Evolutionary conservation across 208 protist species (phyloP).

Genomic region (Borovskyia barvae): DNA sequence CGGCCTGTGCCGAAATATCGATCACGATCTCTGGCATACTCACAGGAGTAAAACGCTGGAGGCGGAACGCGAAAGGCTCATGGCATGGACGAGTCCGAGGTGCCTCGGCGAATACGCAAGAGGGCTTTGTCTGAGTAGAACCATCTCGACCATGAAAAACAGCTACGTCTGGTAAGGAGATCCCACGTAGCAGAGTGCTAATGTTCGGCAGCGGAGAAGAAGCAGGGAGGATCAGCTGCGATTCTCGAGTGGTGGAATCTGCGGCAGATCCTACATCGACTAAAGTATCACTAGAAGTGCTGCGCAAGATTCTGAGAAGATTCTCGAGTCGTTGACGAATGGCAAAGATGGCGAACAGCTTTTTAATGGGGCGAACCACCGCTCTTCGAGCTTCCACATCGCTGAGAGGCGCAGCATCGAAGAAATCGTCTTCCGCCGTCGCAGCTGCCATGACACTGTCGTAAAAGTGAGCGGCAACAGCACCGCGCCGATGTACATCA

Average conservation of each 20-base stretch:
- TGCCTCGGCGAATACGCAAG: slow-evolving; percentile 1
- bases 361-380: slow-evolving; percentile 22
- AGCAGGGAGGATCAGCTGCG: neutral
- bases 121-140: neutral
- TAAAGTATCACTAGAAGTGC: neutral
- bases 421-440: neutral
- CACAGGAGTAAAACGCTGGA: slow-evolving; percentile 14
- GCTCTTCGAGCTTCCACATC: slow-evolving; percentile 29
- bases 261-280: neutral
- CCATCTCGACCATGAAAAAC: neutral
- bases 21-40: slow-evolving; percentile 9
- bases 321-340: slow-evolving; percentile 17
- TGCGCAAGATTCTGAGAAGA: slow-evolving; percentile 7
- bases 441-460: slow-evolving; percentile 2
- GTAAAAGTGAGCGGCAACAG: slow-evolving; percentile 7
- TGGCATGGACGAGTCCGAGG: slow-evolving; percentile 9
- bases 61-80: slow-evolving; percentile 19
- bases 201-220: neutral
- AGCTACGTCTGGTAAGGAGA: slow-evolving; percentile 7
- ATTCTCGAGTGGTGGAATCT: neutral
- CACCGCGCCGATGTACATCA: slow-evolving; percentile 4
- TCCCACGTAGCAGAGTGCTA: slow-evolving; percentile 6
- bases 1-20: slow-evolving; percentile 12
- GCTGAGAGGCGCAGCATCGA: slow-evolving; percentile 7
- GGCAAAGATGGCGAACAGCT: slow-evolving; percentile 29